Conservation (phyloP, 2,329 filamentous ascomycete species). For the Ambrosiella beaveri region DNA sequence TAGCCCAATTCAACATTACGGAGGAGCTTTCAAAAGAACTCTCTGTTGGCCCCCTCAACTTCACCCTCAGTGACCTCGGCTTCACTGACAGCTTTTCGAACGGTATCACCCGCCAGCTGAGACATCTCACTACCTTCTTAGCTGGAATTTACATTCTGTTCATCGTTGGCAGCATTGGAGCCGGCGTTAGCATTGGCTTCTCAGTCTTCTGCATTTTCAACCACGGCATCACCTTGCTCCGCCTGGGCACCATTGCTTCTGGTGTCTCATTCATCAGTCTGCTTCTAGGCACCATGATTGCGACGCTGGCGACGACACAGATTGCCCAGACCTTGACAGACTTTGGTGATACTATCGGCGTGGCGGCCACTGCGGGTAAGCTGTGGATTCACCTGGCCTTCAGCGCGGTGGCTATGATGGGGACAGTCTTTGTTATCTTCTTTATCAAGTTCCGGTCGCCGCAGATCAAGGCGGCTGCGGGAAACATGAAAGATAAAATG, state of each 20-base stretch:
- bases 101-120: slow-evolving; percentile 28
- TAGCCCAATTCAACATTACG: slow-evolving; percentile 29
- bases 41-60: slow-evolving; percentile 25
- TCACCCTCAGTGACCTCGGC: slow-evolving; percentile 29
- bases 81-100: slow-evolving; percentile 20
- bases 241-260: slow-evolving; percentile 23
- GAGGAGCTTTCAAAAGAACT: slow-evolving; percentile 30
- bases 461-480: slow-evolving; percentile 13
- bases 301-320: slow-evolving; percentile 25
- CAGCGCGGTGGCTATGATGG: slow-evolving; percentile 30
- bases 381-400: slow-evolving; percentile 29
- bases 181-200: slow-evolving; percentile 22
- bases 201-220: slow-evolving; percentile 15
- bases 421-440: slow-evolving; percentile 14
- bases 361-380: slow-evolving; percentile 25
- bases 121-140: slow-evolving; percentile 32
- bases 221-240: not conserved
- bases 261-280: slow-evolving; percentile 23
- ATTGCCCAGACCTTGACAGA: slow-evolving; percentile 27
- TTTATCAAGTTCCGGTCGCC: slow-evolving; percentile 16
- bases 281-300: slow-evolving; percentile 26
- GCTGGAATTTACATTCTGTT: slow-evolving; percentile 33
- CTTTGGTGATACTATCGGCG: slow-evolving; percentile 26
- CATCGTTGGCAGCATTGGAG: slow-evolving; percentile 28
- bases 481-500: slow-evolving; percentile 16